Evolutionary conservation across 495 filamentous ascomycete species (phyloP), one percentile per base, ranked within the genome.

Genomic region (Tuber melanosporum): DNA sequence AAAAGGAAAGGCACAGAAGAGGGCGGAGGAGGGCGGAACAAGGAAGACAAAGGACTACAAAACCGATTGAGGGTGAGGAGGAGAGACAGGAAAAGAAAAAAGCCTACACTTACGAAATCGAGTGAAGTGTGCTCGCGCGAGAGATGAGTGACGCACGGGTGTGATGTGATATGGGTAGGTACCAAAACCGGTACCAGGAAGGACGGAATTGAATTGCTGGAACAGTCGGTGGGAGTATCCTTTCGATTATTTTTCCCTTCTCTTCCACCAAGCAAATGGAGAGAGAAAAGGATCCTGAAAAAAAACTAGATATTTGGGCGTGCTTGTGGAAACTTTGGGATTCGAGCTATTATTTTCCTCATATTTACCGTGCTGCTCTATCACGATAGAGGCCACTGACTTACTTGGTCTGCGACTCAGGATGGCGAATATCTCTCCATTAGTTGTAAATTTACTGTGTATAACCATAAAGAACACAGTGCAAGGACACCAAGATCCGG

Each of bases 1-100:
- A 42, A 74, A 72, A 46, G 36, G 10, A 57, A 74, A 74, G 8
- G 46, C 32, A 71, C 32, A 39, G 70, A 44, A 32, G 36, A 75
- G 32, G 44, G 45, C 45, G 45, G 45, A 20, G 17, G 47, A 52
- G 70, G 43, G 32, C 43, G n/a, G n/a, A 69, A 74, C 57, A 70
- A 66, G 10, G 49, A 75, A 75, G 52, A 52, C n/a, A 72, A 75
- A 72, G 71, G 45, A 75, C 26, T 5, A 12, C 10, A 32, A 32
- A 32, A 32, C 57, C 57, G n/a, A 66, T 15, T 15, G 12, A 12
- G 17, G 57, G n/a, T 66, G 57, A 66, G 57, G n/a, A 66, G 57
- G 26, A 66, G 57, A 66, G 26, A 66, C 3, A 26, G 26, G 3
- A 66, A 66, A 66, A 36, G 26, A 66, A 36, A 36, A 66, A 66